Evolutionary conservation across 129 eudicot genomes (phyloP), one percentile per base, ranked within the genome.

Genomic region (Flaveria ramosissima): DNA sequence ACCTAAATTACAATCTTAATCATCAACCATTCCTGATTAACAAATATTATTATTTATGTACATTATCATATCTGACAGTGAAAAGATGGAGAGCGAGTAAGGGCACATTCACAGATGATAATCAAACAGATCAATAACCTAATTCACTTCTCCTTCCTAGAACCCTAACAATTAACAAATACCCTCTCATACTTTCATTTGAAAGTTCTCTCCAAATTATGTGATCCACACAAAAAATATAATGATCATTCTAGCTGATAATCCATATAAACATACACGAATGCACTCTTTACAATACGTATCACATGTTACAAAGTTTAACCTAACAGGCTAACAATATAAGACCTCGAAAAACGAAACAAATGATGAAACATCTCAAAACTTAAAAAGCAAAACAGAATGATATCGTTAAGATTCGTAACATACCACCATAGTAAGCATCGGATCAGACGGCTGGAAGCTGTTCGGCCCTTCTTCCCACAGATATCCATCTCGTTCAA

Each of bases 391-490:
- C 7, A 27, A 51, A 26, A 36, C 6, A 17, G 63, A 43, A 71
- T 11, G 9, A 45, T 1, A 63, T 12, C 13, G 52, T 14, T 11
- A 45, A 30, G 36, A 0, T 50, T 13, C 15, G 47, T 9, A 7
- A 76, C 78, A 45, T 78, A 85, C 89, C 85, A 87, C 92, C 86
- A 90, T 85, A 20, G 90, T 86, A 53, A 93, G 96, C 88, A 93
- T 85, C 0, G 98, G 71, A 77, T 90, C 98, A 9, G 96, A 90
- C 0, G 98, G 98, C 74, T 93, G 98, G 61, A 93, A 93, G 77
- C 98, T 93, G 46, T 93, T 93, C 20, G 98, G 98, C 3, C 98
- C 98, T 77, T 93, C 96, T 84, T 90, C 98, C 96, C 96, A 93
- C 0, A 88, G 82, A 77, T 85, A 90, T 1, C 98, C 98, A 67